These are phyloP conservation scores for Candida vartiovaarae DNA, from an alignment of 805 yeast species.

Conservation along the genomic window DNA sequence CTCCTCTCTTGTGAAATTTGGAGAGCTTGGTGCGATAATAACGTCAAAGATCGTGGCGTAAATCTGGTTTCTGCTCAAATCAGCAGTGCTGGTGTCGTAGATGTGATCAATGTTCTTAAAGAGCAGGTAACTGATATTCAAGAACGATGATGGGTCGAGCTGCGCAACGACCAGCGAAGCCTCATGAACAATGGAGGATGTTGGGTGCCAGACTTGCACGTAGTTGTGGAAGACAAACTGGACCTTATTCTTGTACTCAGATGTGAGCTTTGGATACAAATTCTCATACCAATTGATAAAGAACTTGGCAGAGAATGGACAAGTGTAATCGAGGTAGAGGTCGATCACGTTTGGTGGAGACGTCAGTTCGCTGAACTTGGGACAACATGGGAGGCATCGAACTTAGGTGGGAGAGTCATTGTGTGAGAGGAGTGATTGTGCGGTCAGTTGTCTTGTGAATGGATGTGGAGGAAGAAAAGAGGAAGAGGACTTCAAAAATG, in stretches of 20 bases:
- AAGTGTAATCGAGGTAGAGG: constrained; percentile 66
- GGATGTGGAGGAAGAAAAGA: background rate
- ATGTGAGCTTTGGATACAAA: constrained; percentile 45
- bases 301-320: constrained; percentile 66
- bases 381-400: constrained; percentile 18
- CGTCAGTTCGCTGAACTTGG: constrained; percentile 9
- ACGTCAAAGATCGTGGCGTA: constrained; percentile 46
- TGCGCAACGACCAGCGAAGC: constrained; percentile 65
- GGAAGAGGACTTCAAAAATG: background rate
- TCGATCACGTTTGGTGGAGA: constrained; percentile 39
- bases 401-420: constrained; percentile 26
- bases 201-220: constrained; percentile 90
- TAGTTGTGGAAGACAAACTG: constrained; percentile 63
- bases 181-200: constrained; percentile 61
- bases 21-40: constrained; percentile 35
- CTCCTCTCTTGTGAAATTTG: constrained; percentile 21
- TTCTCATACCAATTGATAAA: constrained; percentile 47
- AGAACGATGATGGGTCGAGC: constrained; percentile 43
- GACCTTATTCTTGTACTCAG: constrained; percentile 41
- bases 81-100: constrained; percentile 54
- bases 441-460: background rate
- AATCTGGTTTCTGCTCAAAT: constrained; percentile 48
- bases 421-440: background rate
- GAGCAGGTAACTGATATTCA: constrained; percentile 49
- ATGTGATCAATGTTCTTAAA: constrained; percentile 48